These are phyloP conservation scores for Auricularia sp. DNA, from an alignment of 768 basidiomycete genomes.

Conservation along the genomic window DNA sequence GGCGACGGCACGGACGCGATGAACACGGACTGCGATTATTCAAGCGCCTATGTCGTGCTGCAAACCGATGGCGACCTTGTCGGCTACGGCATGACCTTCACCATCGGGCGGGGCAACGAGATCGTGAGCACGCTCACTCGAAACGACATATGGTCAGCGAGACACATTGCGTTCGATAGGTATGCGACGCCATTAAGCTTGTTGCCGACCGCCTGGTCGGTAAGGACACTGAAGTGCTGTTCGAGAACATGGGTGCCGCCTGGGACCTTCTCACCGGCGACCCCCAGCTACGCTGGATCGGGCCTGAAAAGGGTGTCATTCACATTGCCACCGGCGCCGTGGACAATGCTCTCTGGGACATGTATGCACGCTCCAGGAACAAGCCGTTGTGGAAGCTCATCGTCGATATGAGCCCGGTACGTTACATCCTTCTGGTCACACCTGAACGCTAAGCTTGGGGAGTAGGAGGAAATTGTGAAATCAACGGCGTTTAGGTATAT, in stretches of 20 bases:
- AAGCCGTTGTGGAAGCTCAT: conserved; percentile 94
- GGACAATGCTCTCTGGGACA: conserved; percentile 90
- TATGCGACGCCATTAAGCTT: conserved; percentile 70
- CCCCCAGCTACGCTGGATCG: conserved; percentile 88
- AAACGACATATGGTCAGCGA: too few species aligned
- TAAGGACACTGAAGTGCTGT: conserved; percentile 70
- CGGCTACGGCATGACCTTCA: conserved; percentile 90
- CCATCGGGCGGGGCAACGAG: conserved; percentile 90
- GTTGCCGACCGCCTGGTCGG: conserved; percentile 74
- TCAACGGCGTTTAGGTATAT: conserved; percentile 82
- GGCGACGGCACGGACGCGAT: conserved; percentile 94
- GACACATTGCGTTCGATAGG: conserved; percentile 28
- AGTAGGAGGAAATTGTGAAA: conserved; percentile 66
- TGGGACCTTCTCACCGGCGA: conserved; percentile 85
- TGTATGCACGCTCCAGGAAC: conserved; percentile 66
- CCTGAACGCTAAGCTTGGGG: background rate
- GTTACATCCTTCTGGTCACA: conserved; percentile 2
- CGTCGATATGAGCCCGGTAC: conserved; percentile 75
- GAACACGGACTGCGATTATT: conserved; percentile 95
- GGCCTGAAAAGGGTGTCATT: conserved; percentile 93
- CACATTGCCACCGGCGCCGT: conserved; percentile 84
- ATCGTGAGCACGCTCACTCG: conserved; percentile 38
- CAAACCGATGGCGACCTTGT: conserved; percentile 54
- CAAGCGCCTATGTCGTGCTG: conserved; percentile 80
- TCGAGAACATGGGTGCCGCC: conserved; percentile 81